Evolutionary conservation across 306 rosid species (phyloP), one percentile per base, ranked within the genome.

Genomic region (Quercus ilex): DNA sequence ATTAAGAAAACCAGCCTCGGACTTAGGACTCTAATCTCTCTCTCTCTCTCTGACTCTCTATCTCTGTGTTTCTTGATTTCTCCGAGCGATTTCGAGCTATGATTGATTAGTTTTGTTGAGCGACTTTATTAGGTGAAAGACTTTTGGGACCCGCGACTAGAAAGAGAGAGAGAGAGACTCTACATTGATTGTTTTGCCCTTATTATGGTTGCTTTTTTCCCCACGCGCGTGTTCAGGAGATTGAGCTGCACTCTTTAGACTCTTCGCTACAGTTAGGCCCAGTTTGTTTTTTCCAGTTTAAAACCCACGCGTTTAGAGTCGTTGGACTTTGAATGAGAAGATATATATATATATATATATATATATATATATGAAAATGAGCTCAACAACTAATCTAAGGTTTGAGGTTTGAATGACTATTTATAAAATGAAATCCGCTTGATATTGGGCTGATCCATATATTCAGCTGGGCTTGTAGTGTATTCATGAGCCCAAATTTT

Each of bases 191-290:
- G 46, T 41, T 41, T 41, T 41, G 46, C 46, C 46, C 46, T 41
- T 41, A 8, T 41, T 41, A 8, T 41, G 46, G 46, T 41, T 41
- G 46, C 46, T 2, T 41, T 41, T 41, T 8, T 60, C 55, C 31
- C 21, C 72, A 78, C 76, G 85, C 81, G 70, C 79, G 14, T 69
- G 33, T 31, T 52, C 58, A 69, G 59, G 75, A 72, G 71, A 69
- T 3, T 74, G 67, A 55, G 72, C 31, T 38, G 15, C 71, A 55
- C 17, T 78, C 43, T 19, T 18, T 31, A 33, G 17, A 5, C 25
- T 0, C 0, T 8, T 41, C 0, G 11, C 1, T 8, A 41, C 46
- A 41, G 46, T 2, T 2, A 49, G 53, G 17, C 53, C 53, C 53
- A 49, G 28, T 49, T 49, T 13, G 14, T 49, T 3, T 49, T 49